Conservation (phyloP, 2,329 filamentous ascomycete species). For the Alternaria rosae region DNA sequence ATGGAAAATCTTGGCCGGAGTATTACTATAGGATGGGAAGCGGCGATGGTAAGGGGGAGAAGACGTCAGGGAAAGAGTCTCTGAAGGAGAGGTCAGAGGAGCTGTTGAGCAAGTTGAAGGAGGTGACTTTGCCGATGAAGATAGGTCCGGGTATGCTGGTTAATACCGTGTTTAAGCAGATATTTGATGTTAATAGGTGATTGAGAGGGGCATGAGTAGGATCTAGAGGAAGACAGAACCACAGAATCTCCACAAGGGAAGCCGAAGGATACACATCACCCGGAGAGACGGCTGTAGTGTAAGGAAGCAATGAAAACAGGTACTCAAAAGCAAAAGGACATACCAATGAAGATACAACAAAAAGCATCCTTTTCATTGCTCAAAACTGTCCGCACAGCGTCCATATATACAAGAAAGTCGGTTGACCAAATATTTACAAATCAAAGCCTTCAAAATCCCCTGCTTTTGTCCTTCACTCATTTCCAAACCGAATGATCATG, state of each 20-base stretch:
- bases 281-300: neutral
- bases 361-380: neutral
- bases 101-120: neutral
- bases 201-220: too few species aligned
- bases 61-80: neutral
- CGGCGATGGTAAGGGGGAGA: accelerated
- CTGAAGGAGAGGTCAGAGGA: neutral
- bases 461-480: neutral
- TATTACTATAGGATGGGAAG: neutral
- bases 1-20: neutral
- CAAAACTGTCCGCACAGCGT: conserved; percentile 11
- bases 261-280: neutral
- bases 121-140: neutral
- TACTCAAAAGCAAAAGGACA: too few species aligned
- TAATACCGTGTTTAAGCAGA: neutral
- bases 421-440: neutral
- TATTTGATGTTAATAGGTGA: neutral
- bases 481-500: neutral
- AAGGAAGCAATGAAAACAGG: neutral
- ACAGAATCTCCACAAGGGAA: neutral
- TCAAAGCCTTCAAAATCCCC: neutral
- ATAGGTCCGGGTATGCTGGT: neutral
- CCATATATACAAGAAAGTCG: conserved; percentile 10
- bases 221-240: neutral
- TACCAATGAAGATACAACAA: neutral